phyloP scores from a whole-genome alignment of 352 stramenopile genomes.

The Phytophthora citrophthora region DNA sequence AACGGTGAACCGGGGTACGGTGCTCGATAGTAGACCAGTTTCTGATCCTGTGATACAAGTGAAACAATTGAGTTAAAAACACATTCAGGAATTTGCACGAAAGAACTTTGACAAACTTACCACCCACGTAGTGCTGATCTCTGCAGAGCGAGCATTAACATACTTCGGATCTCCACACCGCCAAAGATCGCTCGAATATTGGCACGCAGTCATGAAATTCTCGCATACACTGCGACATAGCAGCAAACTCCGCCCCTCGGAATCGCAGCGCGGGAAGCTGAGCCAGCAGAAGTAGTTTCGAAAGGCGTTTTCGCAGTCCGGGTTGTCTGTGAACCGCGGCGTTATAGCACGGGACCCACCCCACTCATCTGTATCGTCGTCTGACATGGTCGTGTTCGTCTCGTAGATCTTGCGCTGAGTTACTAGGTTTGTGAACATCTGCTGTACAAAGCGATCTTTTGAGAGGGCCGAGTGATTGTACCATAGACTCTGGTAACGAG shows the following conservation, averaged over 20 bases:
- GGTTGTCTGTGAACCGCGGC: slow-evolving; percentile 84
- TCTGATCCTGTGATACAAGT: slow-evolving; percentile 49
- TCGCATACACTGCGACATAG: slow-evolving; percentile 91
- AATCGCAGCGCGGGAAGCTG: slow-evolving; percentile 92
- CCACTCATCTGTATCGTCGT: slow-evolving; percentile 78
- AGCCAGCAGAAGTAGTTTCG: slow-evolving; percentile 91
- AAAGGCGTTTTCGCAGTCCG: slow-evolving; percentile 92
- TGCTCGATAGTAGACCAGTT: slow-evolving; percentile 80
- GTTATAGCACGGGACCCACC: slow-evolving; percentile 57
- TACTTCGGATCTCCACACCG: slow-evolving; percentile 82
- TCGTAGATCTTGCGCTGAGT: slow-evolving; percentile 68
- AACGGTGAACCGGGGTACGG: slow-evolving; percentile 84
- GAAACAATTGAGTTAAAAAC: background rate
- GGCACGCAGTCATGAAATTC: slow-evolving; percentile 91
- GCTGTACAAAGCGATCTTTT: slow-evolving; percentile 75
- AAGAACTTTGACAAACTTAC: slow-evolving; percentile 34
- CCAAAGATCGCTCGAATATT: slow-evolving; percentile 86
- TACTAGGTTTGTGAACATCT: slow-evolving; percentile 72
- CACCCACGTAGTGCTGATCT: slow-evolving; percentile 66
- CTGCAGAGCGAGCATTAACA: slow-evolving; percentile 68
- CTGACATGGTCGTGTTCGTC: slow-evolving; percentile 63
- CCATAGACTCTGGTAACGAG: slow-evolving; percentile 75
- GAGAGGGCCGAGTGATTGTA: slow-evolving; percentile 77
- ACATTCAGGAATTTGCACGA: too few species aligned
- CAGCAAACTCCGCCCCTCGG: slow-evolving; percentile 77